Base-by-base conservation (phyloP, 139 green algal species). In the Asterochloris sp. region DNA sequence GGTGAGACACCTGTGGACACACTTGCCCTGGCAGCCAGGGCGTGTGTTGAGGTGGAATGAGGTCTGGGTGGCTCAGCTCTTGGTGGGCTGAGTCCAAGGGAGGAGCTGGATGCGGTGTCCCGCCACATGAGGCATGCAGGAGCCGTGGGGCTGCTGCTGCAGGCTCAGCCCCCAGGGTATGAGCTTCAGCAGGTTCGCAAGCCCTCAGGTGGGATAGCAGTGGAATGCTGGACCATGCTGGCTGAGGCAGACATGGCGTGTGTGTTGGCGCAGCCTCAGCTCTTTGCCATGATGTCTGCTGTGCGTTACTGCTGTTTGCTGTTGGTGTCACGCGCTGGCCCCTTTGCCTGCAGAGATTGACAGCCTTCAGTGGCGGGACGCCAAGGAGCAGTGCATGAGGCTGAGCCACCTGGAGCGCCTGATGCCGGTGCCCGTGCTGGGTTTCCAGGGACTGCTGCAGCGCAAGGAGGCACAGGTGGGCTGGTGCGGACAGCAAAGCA, bases 361-460 rank as follows among this genome's bases (percentile, higher is more conserved):
- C 80, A 92, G 95, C 69, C 86, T 95, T 80, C 75, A 85, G 13
- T 97, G 93, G 93, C 86, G 93, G 28, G 90, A 93, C 74, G 93
- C 92, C 62, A 62, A 92, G 69, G 83, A 90, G 74, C 85, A 85
- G 13, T 91, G 91, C 0, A 89, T 91, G 11, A 91, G 92, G 0
- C 81, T 88, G 0, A 75, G 90, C 71, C 95, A 95, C 82, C 82
- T 83, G 0, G 83, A 94, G 73, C 80, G 84, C 81, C 78, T 96
- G 76, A 96, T 92, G 93, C 93, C 93, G 10, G 92, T 96, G 62
- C 82, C 79, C 19, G 92, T 90, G 0, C 66, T 83, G 29, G 93
- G 93, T 24, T 94, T 94, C 82, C 87, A 85, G 17, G 93, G 94
- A 84, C 85, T 96, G 60, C 71, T 93, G 26, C 83, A 78, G 13